A percentile compares a stretch with the other conserved stretches of the same genome.
phyloP scores from a whole-genome alignment of 164 flowering plant genomes.

The Stephania cephalantha region DNA sequence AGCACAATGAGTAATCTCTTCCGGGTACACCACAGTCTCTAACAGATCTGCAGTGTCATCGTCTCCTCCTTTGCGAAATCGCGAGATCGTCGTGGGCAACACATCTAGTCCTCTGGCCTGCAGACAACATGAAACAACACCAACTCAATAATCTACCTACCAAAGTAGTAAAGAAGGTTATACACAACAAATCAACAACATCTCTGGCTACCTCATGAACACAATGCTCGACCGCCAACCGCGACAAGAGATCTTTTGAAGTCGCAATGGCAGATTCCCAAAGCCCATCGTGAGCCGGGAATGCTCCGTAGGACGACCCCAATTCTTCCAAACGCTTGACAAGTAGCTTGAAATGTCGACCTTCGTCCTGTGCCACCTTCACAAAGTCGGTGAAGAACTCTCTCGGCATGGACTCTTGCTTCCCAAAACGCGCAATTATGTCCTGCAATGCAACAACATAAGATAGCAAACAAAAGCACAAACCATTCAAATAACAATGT shows the following conservation, averaged over 20 bases:
- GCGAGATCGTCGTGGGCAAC: conserved; percentile 79
- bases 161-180: no score
- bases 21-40: conserved; percentile 80
- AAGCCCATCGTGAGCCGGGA: conserved; percentile 88
- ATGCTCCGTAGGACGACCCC: conserved; percentile 83
- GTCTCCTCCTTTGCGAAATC: conserved; percentile 88
- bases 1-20: conserved; percentile 90
- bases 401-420: conserved; percentile 74
- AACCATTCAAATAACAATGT: neutral
- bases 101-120: conserved; percentile 96
- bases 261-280: conserved; percentile 90
- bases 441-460: conserved; percentile 34
- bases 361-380: conserved; percentile 92
- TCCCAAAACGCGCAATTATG: conserved; percentile 83
- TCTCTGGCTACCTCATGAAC: conserved; percentile 71
- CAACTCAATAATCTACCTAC: neutral
- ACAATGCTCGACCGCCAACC: conserved; percentile 86
- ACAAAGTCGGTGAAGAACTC: conserved; percentile 87
- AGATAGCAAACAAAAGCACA: neutral
- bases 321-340: conserved; percentile 68
- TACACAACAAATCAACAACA: no score
- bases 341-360: conserved; percentile 85
- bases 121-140: neutral
- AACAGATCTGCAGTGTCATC: conserved; percentile 69
- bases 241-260: conserved; percentile 59